phyloP scores from a whole-genome alignment of 1,284 basidiomycete genomes.

The Peniophora sp. region DNA sequence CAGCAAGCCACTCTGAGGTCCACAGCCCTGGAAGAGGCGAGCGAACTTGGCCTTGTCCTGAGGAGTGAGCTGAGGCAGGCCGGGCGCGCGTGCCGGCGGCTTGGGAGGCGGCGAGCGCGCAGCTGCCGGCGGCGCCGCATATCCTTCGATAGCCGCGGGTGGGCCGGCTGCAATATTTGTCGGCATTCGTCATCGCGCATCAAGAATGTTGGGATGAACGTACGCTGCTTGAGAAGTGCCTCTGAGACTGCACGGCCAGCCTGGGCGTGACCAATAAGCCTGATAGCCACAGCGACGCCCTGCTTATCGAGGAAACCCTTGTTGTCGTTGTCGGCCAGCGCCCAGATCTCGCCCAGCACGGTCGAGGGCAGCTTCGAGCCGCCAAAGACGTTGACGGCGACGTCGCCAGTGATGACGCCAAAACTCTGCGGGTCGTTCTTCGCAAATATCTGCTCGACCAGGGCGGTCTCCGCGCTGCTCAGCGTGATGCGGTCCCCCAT shows the following conservation, averaged over 20 bases:
- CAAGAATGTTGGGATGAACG: constrained; percentile 22
- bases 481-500: constrained; percentile 63
- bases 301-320: constrained; percentile 86
- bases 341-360: constrained; percentile 93
- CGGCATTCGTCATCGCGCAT: constrained; percentile 1
- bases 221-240: constrained; percentile 60
- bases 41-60: constrained; percentile 82
- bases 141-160: constrained; percentile 72
- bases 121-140: constrained; percentile 34
- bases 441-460: constrained; percentile 65
- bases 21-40: constrained; percentile 67
- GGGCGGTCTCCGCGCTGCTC: constrained; percentile 54
- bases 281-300: constrained; percentile 78
- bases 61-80: constrained; percentile 59
- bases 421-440: constrained; percentile 68
- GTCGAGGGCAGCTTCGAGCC: constrained; percentile 71
- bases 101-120: constrained; percentile 51
- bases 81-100: constrained; percentile 42
- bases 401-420: constrained; percentile 78
- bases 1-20: constrained; percentile 71
- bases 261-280: constrained; percentile 92
- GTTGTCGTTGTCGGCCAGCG: constrained; percentile 86
- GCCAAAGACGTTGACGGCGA: constrained; percentile 75
- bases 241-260: constrained; percentile 67
- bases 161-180: constrained; percentile 59